Evolutionary conservation across 148 eudicot species (phyloP).

Genomic region (Fagopyrum tataricum): DNA sequence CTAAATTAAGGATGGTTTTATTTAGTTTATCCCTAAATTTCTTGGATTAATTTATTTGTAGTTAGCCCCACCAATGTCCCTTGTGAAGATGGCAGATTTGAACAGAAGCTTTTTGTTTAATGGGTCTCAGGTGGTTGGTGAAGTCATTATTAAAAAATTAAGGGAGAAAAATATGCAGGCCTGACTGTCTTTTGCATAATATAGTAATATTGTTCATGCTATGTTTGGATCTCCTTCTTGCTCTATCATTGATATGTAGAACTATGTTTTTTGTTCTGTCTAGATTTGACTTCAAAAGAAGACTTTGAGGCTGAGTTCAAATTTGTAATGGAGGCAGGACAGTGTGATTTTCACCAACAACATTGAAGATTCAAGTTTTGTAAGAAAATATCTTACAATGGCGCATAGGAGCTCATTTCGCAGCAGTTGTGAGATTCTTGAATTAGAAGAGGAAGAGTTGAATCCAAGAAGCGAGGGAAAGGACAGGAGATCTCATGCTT

Average conservation of each 20-base stretch:
- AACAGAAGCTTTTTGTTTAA: not conserved
- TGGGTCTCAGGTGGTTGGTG: slow-evolving; percentile 4
- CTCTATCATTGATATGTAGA: too few species aligned
- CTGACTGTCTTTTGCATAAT: not conserved
- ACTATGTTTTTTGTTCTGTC: not conserved
- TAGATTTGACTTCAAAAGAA: not conserved
- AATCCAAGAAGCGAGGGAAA: slow-evolving; percentile 30
- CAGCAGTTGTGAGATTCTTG: slow-evolving; percentile 64
- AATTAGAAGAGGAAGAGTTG: slow-evolving; percentile 48
- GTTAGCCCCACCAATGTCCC: not conserved
- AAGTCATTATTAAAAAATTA: not conserved
- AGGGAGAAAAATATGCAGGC: not conserved
- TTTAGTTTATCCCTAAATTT: not conserved
- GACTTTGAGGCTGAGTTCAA: not conserved
- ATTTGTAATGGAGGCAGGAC: not conserved
- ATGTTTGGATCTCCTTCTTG: not conserved
- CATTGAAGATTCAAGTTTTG: not conserved
- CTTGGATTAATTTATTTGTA: not conserved
- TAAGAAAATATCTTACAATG: slow-evolving; percentile 14
- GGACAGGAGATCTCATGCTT: slow-evolving; percentile 32
- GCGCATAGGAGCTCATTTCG: slow-evolving; percentile 40
- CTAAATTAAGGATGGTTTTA: not conserved
- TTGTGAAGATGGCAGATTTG: not conserved
- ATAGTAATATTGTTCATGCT: not conserved
- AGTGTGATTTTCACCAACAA: not conserved